phyloP scores from a whole-genome alignment of 805 yeast species.

The Yarrowia bubula region DNA sequence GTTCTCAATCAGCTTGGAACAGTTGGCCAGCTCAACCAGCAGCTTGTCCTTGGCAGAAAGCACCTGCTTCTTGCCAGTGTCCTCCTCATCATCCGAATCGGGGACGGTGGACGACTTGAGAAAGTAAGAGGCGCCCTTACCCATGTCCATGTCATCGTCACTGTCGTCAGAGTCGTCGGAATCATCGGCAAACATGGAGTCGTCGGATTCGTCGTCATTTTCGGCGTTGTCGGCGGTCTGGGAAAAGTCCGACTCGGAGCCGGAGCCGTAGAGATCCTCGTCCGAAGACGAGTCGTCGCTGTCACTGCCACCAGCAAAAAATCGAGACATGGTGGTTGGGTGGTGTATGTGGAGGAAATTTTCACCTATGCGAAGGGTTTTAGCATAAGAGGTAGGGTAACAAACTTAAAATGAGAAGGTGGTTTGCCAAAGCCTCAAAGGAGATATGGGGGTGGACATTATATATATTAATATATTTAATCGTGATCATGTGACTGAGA shows the following conservation, averaged over 20 bases:
- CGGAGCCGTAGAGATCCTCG: conserved; percentile 50
- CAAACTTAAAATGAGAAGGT: neutral
- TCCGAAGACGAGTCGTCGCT: conserved; percentile 66
- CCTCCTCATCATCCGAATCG: conserved; percentile 57
- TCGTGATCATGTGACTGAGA: no score
- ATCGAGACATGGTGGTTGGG: conserved; percentile 73
- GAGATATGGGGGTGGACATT: no score
- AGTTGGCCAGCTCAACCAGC: conserved; percentile 75
- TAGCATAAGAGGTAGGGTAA: neutral
- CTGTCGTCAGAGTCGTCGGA: conserved; percentile 36
- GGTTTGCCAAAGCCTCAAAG: no score
- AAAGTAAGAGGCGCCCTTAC: conserved; percentile 40
- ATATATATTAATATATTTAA: no score
- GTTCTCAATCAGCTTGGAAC: conserved; percentile 64
- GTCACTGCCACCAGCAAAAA: conserved; percentile 59
- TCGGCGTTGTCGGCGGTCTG: conserved; percentile 34
- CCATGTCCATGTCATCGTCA: conserved; percentile 41
- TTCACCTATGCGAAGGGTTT: neutral
- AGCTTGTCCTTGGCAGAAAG: conserved; percentile 92
- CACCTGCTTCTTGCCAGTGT: conserved; percentile 78
- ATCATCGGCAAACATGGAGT: conserved; percentile 46
- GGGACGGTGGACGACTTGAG: conserved; percentile 39
- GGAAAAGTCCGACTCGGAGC: conserved; percentile 41
- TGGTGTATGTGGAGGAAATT: conserved; percentile 18
- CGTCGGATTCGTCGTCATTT: conserved; percentile 39